A percentile compares a stretch with the other conserved stretches of the same genome.
Evolutionary conservation across 2,329 filamentous ascomycete genomes (phyloP).

Genomic region (Metarhizium anisopliae): DNA sequence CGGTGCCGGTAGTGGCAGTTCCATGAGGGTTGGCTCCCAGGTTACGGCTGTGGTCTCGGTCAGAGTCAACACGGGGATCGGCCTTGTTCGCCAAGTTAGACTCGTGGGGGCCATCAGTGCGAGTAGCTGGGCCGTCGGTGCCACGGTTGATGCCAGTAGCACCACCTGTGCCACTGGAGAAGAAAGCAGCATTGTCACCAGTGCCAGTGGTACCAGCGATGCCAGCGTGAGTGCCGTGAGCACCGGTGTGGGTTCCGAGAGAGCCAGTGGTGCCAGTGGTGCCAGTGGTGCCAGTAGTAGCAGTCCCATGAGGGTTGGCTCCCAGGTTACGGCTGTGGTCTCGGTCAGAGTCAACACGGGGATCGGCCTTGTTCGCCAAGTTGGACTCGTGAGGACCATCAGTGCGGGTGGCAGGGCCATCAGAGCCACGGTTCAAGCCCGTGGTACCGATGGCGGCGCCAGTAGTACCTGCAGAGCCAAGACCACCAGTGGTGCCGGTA

Average conservation of each 20-base stretch:
- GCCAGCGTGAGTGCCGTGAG: conserved; percentile 1
- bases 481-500: conserved; percentile 8
- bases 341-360: conserved; percentile 43
- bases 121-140: conserved; percentile 12
- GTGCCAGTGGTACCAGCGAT: conserved; percentile 21
- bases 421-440: conserved; percentile 6
- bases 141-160: conserved; percentile 5
- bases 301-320: conserved; percentile 18
- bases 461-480: conserved; percentile 14
- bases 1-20: conserved; percentile 8
- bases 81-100: conserved; percentile 37
- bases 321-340: conserved; percentile 25
- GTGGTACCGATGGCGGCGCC: conserved; percentile 19
- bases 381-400: conserved; percentile 36
- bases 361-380: conserved; percentile 41
- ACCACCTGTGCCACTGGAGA: conserved; percentile 8
- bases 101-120: conserved; percentile 32
- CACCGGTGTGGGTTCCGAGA: conserved; percentile 10
- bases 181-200: background rate
- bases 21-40: conserved; percentile 18
- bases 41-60: conserved; percentile 31
- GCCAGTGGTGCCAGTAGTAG: conserved; percentile 11
- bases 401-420: conserved; percentile 13
- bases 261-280: background rate
- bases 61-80: conserved; percentile 45